A percentile compares a stretch with the other conserved stretches of the same genome.
Evolutionary conservation across 2,329 filamentous ascomycete species (phyloP).

Genomic region (Tolypocladium endophyticum): DNA sequence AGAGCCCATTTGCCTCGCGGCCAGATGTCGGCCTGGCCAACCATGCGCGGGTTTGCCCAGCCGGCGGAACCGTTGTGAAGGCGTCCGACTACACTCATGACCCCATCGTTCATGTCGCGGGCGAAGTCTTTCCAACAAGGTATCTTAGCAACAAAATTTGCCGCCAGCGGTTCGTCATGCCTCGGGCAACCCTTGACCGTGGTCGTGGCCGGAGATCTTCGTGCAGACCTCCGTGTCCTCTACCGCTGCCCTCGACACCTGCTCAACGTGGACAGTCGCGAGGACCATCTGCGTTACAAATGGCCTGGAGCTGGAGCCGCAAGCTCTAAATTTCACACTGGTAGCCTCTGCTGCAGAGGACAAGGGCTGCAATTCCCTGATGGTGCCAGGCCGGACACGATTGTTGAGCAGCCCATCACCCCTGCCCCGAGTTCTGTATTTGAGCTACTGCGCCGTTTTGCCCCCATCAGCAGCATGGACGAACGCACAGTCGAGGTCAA

Average conservation of each 20-base stretch:
- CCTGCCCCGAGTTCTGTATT: slow-evolving; percentile 60
- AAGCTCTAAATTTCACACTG: slow-evolving; percentile 71
- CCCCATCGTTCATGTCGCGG: slow-evolving; percentile 73
- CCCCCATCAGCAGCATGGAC: slow-evolving; percentile 63
- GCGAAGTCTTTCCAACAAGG: slow-evolving; percentile 82
- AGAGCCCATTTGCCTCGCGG: slow-evolving; percentile 54
- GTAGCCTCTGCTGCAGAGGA: slow-evolving; percentile 53
- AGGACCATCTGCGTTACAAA: slow-evolving; percentile 60
- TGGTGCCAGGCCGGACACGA: slow-evolving; percentile 74
- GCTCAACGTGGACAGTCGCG: slow-evolving; percentile 70
- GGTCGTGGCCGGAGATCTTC: slow-evolving; percentile 76
- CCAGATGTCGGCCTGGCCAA: slow-evolving; percentile 77
- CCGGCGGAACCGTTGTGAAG: slow-evolving; percentile 70
- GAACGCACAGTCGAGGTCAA: slow-evolving; percentile 62
- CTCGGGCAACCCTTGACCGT: slow-evolving; percentile 56
- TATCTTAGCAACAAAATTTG: slow-evolving; percentile 76
- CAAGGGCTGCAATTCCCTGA: slow-evolving; percentile 59
- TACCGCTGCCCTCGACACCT: slow-evolving; percentile 65
- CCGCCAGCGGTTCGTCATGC: slow-evolving; percentile 48
- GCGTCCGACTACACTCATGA: slow-evolving; percentile 59
- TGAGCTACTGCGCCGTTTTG: slow-evolving; percentile 62
- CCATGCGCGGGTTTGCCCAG: slow-evolving; percentile 70
- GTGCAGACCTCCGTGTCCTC: slow-evolving; percentile 68
- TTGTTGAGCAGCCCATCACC: slow-evolving; percentile 71
- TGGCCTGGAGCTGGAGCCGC: slow-evolving; percentile 61